Conservation (phyloP, 768 basidiomycete species). For the Suillus variegatus region DNA sequence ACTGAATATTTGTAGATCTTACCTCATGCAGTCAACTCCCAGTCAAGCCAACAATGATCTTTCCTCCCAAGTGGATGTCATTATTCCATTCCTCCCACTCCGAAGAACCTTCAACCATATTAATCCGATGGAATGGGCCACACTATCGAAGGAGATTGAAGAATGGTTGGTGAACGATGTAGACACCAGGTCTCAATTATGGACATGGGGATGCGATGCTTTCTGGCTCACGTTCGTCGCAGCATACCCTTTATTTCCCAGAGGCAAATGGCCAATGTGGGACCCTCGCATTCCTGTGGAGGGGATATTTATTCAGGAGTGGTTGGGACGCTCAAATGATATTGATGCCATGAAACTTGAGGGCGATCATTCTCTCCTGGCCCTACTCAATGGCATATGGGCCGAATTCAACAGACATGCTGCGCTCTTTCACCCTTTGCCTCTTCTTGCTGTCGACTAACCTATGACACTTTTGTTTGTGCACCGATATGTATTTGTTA, state of each 20-base stretch:
- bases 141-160: conserved; percentile 1
- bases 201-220: conserved; percentile 1
- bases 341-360: background rate
- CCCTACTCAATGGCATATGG: background rate
- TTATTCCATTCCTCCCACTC: background rate
- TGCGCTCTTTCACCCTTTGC: background rate
- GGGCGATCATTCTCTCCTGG: background rate
- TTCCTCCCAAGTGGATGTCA: background rate
- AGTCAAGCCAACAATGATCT: background rate
- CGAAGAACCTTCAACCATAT: background rate
- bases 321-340: background rate
- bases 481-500: background rate
- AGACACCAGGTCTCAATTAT: background rate
- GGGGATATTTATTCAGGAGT: conserved; percentile 7
- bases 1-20: background rate
- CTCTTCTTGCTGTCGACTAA: background rate
- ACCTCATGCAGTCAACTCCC: background rate
- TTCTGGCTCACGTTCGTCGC: conserved; percentile 15
- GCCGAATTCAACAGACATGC: conserved; percentile 1
- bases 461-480: background rate
- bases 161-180: conserved; percentile 3
- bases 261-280: conserved; percentile 12
- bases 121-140: background rate
- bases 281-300: conserved; percentile 8
- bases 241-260: conserved; percentile 11